Conservation (phyloP, 306 rosid genomes). For the Ceratonia siliqua region DNA sequence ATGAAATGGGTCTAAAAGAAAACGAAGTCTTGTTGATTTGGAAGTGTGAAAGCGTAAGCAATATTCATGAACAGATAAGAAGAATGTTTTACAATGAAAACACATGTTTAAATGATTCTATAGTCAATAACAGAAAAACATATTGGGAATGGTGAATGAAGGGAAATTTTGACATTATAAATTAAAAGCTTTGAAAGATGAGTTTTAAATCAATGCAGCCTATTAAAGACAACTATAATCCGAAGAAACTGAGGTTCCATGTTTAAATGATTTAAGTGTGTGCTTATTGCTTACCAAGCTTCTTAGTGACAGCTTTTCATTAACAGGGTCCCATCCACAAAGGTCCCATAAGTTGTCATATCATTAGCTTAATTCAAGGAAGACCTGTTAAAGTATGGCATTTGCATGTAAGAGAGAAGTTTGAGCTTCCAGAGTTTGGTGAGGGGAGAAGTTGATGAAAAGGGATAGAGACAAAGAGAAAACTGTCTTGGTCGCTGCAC, state of each 20-base stretch:
- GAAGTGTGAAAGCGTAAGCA: neutral
- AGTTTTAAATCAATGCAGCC: no score
- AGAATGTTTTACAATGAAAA: neutral
- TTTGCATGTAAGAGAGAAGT: neutral
- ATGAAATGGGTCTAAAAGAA: neutral
- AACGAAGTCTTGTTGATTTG: neutral
- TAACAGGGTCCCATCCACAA: constrained; percentile 50
- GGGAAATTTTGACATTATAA: no score
- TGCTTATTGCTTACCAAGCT: constrained; percentile 43
- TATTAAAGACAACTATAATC: neutral
- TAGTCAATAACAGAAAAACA: neutral
- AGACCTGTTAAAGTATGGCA: constrained; percentile 41
- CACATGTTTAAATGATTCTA: no score
- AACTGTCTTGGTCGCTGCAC: constrained; percentile 62
- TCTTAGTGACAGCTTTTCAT: constrained; percentile 57
- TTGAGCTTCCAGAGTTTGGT: neutral
- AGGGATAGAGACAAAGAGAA: neutral
- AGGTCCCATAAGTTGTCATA: constrained; percentile 55
- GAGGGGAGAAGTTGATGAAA: neutral
- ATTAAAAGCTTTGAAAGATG: no score
- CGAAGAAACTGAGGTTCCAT: neutral
- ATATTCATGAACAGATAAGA: neutral
- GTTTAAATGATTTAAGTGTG: neutral
- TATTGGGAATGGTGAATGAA: no score
- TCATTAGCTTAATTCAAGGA: constrained; percentile 58